Evolutionary conservation across 805 yeast species (phyloP).

Genomic region (Candida maesae): DNA sequence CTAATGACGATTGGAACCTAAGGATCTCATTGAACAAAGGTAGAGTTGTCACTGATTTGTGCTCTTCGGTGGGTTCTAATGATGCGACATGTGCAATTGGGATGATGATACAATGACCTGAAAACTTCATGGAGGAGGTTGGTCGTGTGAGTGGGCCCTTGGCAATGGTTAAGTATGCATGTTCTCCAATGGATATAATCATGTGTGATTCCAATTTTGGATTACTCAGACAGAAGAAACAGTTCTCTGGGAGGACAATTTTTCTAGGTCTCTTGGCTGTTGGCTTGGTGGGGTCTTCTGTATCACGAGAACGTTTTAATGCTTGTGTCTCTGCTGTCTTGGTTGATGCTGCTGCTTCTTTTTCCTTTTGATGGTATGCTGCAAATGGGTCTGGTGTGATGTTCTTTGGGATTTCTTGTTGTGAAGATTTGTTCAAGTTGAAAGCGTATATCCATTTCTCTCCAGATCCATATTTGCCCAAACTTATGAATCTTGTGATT

Average conservation of each 20-base stretch:
- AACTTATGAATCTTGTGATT: conserved; percentile 60
- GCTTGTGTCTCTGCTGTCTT: conserved; percentile 5
- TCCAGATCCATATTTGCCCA: conserved; percentile 53
- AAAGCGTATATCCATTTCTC: conserved; percentile 79
- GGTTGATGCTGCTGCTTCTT: conserved; percentile 2
- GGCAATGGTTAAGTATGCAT: conserved; percentile 68
- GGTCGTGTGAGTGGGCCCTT: conserved; percentile 78
- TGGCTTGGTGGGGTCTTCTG: conserved; percentile 10
- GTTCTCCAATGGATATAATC: conserved; percentile 70
- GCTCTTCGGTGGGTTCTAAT: conserved; percentile 24
- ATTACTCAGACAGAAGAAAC: conserved; percentile 83
- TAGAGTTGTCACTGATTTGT: conserved; percentile 25
- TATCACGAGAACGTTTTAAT: conserved; percentile 9
- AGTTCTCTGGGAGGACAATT: conserved; percentile 51
- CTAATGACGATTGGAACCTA: conserved; percentile 44
- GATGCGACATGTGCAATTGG: conserved; percentile 73
- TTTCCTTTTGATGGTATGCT: background rate
- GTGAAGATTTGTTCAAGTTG: conserved; percentile 32
- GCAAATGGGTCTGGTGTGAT: conserved; percentile 32
- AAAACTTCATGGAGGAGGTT: conserved; percentile 44
- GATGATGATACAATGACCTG: conserved; percentile 80
- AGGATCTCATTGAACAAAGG: conserved; percentile 42
- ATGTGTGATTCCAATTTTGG: conserved; percentile 75
- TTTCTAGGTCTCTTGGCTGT: conserved; percentile 23
- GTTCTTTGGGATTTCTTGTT: conserved; percentile 24